These are phyloP conservation scores for Plectosphaerella plurivora DNA, from an alignment of 2,329 filamentous ascomycete species.

Conservation along the genomic window DNA sequence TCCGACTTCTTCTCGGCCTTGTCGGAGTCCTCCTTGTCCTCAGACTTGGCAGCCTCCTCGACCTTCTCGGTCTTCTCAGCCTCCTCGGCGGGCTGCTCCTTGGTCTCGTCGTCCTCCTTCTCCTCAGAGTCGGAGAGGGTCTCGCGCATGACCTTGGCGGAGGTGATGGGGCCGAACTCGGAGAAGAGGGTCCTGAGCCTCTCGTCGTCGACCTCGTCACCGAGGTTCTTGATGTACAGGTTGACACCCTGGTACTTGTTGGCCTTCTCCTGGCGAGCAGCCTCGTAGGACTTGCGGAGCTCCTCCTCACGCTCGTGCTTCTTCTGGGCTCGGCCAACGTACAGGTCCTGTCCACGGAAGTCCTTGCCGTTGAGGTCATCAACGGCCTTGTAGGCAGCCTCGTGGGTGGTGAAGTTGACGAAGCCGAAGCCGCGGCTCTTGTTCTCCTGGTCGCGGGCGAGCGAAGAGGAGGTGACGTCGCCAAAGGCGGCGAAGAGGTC, in stretches of 20 bases:
- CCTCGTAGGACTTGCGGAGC: conserved; percentile 97
- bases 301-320: conserved; percentile 99
- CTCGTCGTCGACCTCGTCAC: conserved; percentile 95
- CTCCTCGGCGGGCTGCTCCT: conserved; percentile 34
- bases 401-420: conserved; percentile 92
- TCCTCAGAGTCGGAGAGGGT: conserved; percentile 51
- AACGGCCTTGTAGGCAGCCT: conserved; percentile 79
- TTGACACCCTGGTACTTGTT: conserved; percentile 99
- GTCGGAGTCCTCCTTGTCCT: conserved; percentile 39
- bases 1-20: conserved; percentile 55
- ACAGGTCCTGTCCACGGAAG: conserved; percentile 90
- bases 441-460: conserved; percentile 83
- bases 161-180: conserved; percentile 91
- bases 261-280: conserved; percentile 94
- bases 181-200: conserved; percentile 93
- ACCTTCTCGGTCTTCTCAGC: conserved; percentile 46
- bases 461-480: conserved; percentile 90
- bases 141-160: conserved; percentile 99
- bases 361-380: conserved; percentile 90
- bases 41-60: conserved; percentile 25
- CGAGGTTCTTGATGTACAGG: conserved; percentile 98
- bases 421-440: conserved; percentile 96
- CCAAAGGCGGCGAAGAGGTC: conserved; percentile 88
- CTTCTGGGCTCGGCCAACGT: conserved; percentile 98
- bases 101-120: conserved; percentile 50